These are phyloP conservation scores for Herpetomonas tarakana DNA, from an alignment of 208 protist species.

Conservation along the genomic window DNA sequence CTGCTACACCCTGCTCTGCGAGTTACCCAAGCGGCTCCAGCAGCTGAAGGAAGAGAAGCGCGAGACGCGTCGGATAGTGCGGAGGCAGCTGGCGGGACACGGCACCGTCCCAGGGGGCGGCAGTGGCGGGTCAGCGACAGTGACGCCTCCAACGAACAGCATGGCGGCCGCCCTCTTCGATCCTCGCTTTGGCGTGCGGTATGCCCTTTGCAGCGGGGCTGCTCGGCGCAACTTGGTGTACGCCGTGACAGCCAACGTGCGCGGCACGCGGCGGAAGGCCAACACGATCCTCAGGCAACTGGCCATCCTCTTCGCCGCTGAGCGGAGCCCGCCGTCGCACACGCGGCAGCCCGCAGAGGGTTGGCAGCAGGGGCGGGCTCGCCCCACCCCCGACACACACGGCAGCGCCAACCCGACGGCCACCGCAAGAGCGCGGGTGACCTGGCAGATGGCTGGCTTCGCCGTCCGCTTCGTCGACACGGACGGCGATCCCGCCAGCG, in stretches of 20 bases:
- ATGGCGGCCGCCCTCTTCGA: neutral
- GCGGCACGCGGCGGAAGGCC: neutral
- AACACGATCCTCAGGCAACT: neutral
- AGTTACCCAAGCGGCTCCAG: neutral
- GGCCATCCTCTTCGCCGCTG: neutral
- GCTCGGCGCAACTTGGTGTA: neutral
- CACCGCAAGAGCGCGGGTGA: neutral
- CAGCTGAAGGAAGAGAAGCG: neutral
- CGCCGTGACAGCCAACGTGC: neutral
- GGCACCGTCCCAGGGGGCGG: neutral
- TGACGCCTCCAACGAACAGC: neutral
- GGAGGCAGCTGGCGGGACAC: neutral
- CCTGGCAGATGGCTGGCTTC: neutral
- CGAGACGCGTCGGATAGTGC: neutral
- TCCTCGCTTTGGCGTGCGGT: neutral
- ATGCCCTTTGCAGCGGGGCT: neutral
- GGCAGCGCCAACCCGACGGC: neutral
- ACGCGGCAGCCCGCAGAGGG: too few relatives aligned
- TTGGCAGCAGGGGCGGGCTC: neutral
- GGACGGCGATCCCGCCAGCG: neutral
- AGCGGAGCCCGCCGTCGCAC: neutral
- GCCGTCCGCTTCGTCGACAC: neutral
- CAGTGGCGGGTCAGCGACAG: neutral
- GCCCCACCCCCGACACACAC: neutral
- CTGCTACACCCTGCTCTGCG: neutral